These are phyloP conservation scores for Pleurotus tuber-regium DNA, from an alignment of 768 basidiomycete species.

Conservation along the genomic window DNA sequence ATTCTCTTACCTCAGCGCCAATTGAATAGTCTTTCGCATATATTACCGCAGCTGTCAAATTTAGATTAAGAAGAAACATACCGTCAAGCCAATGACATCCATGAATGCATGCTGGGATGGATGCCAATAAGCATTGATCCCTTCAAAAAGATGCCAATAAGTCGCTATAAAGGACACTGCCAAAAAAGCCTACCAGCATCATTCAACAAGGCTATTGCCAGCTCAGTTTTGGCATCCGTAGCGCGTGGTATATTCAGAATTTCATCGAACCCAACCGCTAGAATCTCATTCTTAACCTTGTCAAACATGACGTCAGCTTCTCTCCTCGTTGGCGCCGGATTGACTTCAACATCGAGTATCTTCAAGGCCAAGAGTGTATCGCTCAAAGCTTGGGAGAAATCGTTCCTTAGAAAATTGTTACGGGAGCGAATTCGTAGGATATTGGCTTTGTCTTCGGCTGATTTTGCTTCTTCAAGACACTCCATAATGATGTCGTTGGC, in stretches of 20 bases:
- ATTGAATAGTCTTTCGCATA: slow-evolving; percentile 51
- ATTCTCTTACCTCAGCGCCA: slow-evolving; percentile 53
- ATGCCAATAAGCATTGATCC: slow-evolving; percentile 73
- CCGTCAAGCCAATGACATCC: slow-evolving; percentile 66
- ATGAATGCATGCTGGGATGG: slow-evolving; percentile 50
- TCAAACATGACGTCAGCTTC: slow-evolving; percentile 68
- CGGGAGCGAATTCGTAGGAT: slow-evolving; percentile 59
- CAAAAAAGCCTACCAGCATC: slow-evolving; percentile 51
- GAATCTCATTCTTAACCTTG: slow-evolving; percentile 66
- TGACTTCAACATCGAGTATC: slow-evolving; percentile 60
- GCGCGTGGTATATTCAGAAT: slow-evolving; percentile 63
- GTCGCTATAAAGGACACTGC: neutral
- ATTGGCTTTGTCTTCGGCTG: slow-evolving; percentile 53
- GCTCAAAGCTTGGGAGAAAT: slow-evolving; percentile 52
- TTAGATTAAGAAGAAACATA: slow-evolving; percentile 26
- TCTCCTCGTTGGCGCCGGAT: slow-evolving; percentile 46
- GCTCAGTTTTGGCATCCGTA: slow-evolving; percentile 54
- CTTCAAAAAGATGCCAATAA: slow-evolving; percentile 26
- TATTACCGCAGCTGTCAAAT: too few species aligned
- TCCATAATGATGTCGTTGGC: slow-evolving; percentile 55
- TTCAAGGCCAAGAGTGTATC: slow-evolving; percentile 61
- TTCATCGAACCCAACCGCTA: slow-evolving; percentile 67
- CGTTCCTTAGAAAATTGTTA: slow-evolving; percentile 61
- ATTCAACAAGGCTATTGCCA: slow-evolving; percentile 64
- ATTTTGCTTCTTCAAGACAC: slow-evolving; percentile 46